Evolutionary conservation across 2,329 filamentous ascomycete genomes (phyloP), one percentile per base, ranked within the genome.

Genomic region (Chalaropsis ovoidea): DNA sequence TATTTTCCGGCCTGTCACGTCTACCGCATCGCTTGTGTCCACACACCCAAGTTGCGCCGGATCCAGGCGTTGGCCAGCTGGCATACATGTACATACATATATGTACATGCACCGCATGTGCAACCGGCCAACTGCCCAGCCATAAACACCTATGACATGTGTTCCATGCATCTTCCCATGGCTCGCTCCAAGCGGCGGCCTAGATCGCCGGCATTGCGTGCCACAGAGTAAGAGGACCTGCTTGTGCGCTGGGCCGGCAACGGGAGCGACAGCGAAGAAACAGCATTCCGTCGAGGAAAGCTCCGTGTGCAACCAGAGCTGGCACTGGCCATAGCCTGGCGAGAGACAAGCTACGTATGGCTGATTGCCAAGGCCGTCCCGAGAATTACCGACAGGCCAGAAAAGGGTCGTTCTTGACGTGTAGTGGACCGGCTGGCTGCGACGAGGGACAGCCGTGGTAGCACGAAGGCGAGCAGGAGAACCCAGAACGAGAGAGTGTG

Each of bases 61-160:
- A 56, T 56, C 22, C 27, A 56, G 24, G 27, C 13, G 22, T 56
- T 27, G 52, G 24, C 52, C 11, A 56, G 52, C 52, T 56, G 24
- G 52, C 52, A 56, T 56, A 56, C 52, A 31, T 56, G 52, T 56
- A 56, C 52, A 24, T n/a, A n/a, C 22, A 17, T 56, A 27, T 22
- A 17, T 35, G 6, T 35, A 8, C 27, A 56, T 35, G 6, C 17
- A 8, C 27, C 31, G 17, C 42, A 43, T n/a, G 17, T 43, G 3
- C 4, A 5, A 43, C 42, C 42, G 17, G 17, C 42, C 42, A 15
- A 15, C 11, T 31, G 3, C 31, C 31, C 6, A 31, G 31, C 31
- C 31, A 31, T 31, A 35, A 5, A 35, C 52, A 31, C 27, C 22
- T n/a, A 56, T 35, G 15, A 31, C 52, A 56, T 35, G 24, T 35